A percentile compares a stretch with the other conserved stretches of the same genome.
Evolutionary conservation across 164 flowering plant species (phyloP).

Genomic region (Houttuynia cordata): DNA sequence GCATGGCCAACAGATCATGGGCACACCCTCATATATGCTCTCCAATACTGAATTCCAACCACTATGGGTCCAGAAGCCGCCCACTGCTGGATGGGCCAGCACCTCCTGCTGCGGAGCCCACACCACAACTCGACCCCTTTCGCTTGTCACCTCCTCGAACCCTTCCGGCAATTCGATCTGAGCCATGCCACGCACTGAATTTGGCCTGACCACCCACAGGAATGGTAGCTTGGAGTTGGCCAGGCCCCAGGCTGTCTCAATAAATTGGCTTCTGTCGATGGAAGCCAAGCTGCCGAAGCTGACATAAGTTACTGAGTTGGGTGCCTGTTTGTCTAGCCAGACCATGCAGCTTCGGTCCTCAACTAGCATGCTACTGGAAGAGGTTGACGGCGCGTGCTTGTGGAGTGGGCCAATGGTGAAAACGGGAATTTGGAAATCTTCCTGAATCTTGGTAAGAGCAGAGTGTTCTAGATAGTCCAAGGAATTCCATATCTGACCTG

Average conservation of each 20-base stretch:
- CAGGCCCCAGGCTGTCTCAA: constrained; percentile 27
- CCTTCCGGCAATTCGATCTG: constrained; percentile 11
- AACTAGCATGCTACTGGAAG: constrained; percentile 15
- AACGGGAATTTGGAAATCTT: neutral
- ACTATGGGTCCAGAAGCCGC: constrained; percentile 35
- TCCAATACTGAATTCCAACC: constrained; percentile 23
- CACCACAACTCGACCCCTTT: constrained; percentile 22
- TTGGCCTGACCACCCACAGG: constrained; percentile 11
- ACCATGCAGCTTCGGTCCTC: constrained; percentile 51
- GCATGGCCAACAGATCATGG: constrained; percentile 7
- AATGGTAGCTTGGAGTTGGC: constrained; percentile 10
- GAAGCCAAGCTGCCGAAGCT: constrained; percentile 62
- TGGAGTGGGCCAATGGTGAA: neutral
- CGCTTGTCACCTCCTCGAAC: constrained; percentile 16
- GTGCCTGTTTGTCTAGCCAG: constrained; percentile 46
- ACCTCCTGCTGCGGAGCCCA: constrained; percentile 45
- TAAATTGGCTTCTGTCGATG: constrained; percentile 7
- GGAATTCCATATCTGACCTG: constrained; percentile 10
- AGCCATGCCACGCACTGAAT: neutral
- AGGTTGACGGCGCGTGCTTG: neutral
- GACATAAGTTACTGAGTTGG: constrained; percentile 40
- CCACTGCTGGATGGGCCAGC: constrained; percentile 25
- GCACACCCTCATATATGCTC: constrained; percentile 2
- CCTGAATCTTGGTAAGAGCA: neutral
- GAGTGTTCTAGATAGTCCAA: neutral